Conservation (phyloP, 139 green algal species). For the Astrephomene gubernaculifera region DNA sequence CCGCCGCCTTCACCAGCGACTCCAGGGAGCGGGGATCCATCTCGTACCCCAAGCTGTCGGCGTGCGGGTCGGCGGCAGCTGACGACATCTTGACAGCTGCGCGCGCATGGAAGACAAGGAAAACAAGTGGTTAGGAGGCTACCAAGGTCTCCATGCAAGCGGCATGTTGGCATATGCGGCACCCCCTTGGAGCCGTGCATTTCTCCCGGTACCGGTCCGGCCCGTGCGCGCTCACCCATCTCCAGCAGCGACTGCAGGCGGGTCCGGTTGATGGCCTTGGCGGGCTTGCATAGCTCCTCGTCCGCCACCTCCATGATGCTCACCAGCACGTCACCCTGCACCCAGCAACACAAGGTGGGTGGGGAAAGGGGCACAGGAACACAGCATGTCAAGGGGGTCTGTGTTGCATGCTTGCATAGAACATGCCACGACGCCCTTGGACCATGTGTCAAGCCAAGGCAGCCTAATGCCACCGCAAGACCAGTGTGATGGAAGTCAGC, state of each 20-base stretch:
- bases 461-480: no score
- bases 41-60: slow-evolving; percentile 73
- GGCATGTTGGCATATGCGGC: neutral
- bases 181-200: no score
- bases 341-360: neutral
- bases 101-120: neutral
- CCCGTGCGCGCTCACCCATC: slow-evolving; percentile 46
- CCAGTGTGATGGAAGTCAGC: no score
- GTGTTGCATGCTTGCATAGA: no score
- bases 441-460: no score
- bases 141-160: neutral
- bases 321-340: slow-evolving; percentile 86
- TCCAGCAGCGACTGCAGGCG: slow-evolving; percentile 91
- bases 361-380: no score
- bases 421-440: no score
- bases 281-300: slow-evolving; percentile 77
- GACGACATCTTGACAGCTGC: slow-evolving; percentile 69
- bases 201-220: no score
- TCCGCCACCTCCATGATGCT: slow-evolving; percentile 77
- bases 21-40: slow-evolving; percentile 73
- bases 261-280: slow-evolving; percentile 67
- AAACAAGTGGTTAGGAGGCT: no score
- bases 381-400: no score
- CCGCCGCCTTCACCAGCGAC: slow-evolving; percentile 10
- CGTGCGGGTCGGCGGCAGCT: slow-evolving; percentile 67